phyloP scores from a whole-genome alignment of 2,329 filamentous ascomycete genomes.

The Pleurostoma richardsiae region DNA sequence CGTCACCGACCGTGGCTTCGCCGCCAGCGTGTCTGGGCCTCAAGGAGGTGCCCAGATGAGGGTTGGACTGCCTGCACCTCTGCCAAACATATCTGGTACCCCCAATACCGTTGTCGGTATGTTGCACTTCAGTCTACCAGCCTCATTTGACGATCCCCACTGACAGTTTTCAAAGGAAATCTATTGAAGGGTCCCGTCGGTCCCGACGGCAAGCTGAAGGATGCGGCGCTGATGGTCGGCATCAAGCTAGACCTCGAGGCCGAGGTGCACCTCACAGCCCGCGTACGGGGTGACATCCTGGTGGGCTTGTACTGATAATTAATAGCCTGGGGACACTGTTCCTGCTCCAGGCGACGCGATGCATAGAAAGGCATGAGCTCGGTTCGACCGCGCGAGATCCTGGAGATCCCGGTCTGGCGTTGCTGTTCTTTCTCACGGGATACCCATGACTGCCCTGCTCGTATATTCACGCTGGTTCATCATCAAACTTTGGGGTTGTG shows the following conservation, averaged over 20 bases:
- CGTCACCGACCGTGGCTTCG: too few relatives aligned
- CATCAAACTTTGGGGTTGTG: too few relatives aligned
- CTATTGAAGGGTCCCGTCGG: conserved; percentile 54
- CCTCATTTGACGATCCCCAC: neutral
- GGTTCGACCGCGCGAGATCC: too few relatives aligned
- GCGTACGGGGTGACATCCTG: conserved; percentile 56
- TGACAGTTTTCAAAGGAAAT: conserved; percentile 28
- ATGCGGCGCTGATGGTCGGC: conserved; percentile 52
- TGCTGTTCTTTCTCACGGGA: too few relatives aligned
- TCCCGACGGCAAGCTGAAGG: conserved; percentile 51
- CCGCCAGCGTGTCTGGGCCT: too few relatives aligned
- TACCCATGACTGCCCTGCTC: too few relatives aligned
- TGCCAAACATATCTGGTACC: conserved; percentile 5
- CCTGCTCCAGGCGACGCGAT: too few relatives aligned
- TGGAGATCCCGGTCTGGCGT: too few relatives aligned
- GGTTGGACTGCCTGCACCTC: neutral
- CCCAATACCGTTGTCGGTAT: conserved; percentile 7
- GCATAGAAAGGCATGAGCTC: too few relatives aligned
- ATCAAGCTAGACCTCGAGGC: conserved; percentile 61
- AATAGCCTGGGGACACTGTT: too few relatives aligned
- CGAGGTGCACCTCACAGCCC: conserved; percentile 56
- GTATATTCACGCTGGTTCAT: too few relatives aligned
- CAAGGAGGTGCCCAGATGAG: too few relatives aligned
- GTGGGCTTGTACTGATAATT: conserved; percentile 47
- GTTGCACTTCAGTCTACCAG: neutral